Base-by-base conservation (phyloP, 345 rosid species). In the Capsella bursapastoris region DNA sequence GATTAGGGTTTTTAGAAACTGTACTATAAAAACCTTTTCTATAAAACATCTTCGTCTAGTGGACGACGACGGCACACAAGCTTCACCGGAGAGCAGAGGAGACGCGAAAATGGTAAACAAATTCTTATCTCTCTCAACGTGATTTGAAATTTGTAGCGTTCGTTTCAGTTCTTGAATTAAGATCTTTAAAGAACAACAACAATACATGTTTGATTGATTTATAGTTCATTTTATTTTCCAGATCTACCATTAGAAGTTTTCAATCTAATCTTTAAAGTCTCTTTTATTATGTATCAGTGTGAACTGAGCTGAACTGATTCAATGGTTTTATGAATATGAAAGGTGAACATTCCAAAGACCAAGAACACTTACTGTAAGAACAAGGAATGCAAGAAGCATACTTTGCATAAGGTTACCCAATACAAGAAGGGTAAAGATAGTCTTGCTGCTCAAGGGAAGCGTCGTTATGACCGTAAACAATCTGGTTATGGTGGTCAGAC, bases 401-500 rank as follows among this genome's bases (percentile, higher is more conserved):
- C 96, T 34, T 72, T 90, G 84, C 93, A 90, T 61, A 90, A 90
- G 81, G 91, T 90, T 1, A 90, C 96, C 4, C 96, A 90, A 22
- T 90, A 90, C 85, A 90, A 86, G 43, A 90, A 90, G 85, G 96
- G 96, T 2, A 90, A 90, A 79, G 96, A 90, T 18, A 85, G 96
- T 74, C 90, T 88, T n/a, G 89, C 92, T 72, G 96, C 83, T 27
- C 92, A 88, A 41, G 96, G 96, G 1, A 90, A 90, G 79, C 81
- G 96, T 12, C 96, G 92, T 76, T 90, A 90, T 65, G 96, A 88
- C 47, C 88, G 96, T 53, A 88, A 90, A 34, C 92, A 90, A 68
- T 90, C 96, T 18, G 96, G 96, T 49, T 90, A 88, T 63, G 96
- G 96, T 72, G 96, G 96, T 48, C 96, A 90, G 78, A 90, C 92